A percentile compares a stretch with the other conserved stretches of the same genome.
These are phyloP conservation scores for Deuterostichococcus epilithicus DNA, from an alignment of 139 green algal genomes.

Conservation along the genomic window DNA sequence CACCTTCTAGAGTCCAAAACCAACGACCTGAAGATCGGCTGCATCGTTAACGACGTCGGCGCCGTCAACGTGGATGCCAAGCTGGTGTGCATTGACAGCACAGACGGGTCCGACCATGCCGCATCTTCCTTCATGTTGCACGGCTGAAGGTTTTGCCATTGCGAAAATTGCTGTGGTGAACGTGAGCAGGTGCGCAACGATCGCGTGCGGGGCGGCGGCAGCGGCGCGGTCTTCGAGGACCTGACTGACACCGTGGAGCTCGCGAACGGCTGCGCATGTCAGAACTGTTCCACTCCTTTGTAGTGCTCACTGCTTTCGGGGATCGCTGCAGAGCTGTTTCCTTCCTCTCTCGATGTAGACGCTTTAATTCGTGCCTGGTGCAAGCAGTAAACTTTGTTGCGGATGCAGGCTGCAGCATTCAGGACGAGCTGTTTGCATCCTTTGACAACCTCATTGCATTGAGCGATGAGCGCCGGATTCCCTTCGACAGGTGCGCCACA, in stretches of 20 bases:
- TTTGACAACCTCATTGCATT: constrained; percentile 82
- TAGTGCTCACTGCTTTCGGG: no score
- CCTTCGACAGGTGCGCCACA: constrained; percentile 60
- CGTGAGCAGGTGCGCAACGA: constrained; percentile 35
- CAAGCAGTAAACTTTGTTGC: background rate
- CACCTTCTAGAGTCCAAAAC: constrained; percentile 76
- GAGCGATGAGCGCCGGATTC: constrained; percentile 58
- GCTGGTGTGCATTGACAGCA: constrained; percentile 81
- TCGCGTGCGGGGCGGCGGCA: constrained; percentile 12
- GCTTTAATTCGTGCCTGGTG: no score
- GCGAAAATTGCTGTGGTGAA: no score
- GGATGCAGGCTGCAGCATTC: constrained; percentile 69
- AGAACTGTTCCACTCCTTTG: constrained; percentile 25
- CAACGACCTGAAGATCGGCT: constrained; percentile 74
- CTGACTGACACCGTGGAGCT: constrained; percentile 92
- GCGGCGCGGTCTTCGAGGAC: constrained; percentile 43
- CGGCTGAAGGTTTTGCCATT: no score
- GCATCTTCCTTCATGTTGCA: background rate
- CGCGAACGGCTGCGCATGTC: constrained; percentile 90
- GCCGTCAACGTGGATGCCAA: constrained; percentile 93
- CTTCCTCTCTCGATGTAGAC: background rate
- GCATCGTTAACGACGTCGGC: constrained; percentile 94
- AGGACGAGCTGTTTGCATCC: constrained; percentile 86
- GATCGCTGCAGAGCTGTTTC: constrained; percentile 13
- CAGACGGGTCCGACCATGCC: constrained; percentile 16